These are phyloP conservation scores for Solanum hybrid DNA, from an alignment of 305 asterid genomes.

Conservation along the genomic window DNA sequence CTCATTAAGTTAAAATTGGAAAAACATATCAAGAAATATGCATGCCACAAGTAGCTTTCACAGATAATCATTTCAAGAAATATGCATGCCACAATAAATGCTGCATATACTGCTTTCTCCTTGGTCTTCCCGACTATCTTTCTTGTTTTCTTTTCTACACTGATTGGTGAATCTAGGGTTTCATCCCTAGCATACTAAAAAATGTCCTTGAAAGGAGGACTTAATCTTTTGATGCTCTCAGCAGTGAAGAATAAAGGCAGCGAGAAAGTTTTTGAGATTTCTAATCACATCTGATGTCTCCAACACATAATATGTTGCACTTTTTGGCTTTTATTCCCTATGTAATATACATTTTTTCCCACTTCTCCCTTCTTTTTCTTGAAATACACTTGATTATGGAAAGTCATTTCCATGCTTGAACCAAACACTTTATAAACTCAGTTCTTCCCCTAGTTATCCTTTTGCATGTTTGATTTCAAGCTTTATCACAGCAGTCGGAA, in stretches of 20 bases:
- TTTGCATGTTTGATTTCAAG: background rate
- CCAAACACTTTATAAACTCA: background rate
- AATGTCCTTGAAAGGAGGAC: background rate
- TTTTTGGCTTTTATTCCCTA: background rate
- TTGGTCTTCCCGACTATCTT: background rate
- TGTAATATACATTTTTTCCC: background rate
- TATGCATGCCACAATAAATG: background rate
- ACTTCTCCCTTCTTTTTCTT: background rate
- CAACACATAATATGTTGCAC: background rate
- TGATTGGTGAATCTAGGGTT: background rate
- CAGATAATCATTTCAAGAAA: background rate
- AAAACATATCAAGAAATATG: background rate
- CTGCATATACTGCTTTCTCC: background rate
- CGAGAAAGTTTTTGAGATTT: background rate
- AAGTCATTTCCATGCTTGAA: background rate
- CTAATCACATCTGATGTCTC: background rate
- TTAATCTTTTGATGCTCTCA: background rate
- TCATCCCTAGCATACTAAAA: background rate
- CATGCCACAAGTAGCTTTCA: background rate
- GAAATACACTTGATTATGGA: background rate
- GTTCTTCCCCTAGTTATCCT: background rate
- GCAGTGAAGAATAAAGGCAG: background rate
- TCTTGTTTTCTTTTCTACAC: background rate
- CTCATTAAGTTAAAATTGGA: background rate
- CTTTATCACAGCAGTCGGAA: background rate